Evolutionary conservation across 441 rosid species (phyloP).

Genomic region (Populus tomentosa): DNA sequence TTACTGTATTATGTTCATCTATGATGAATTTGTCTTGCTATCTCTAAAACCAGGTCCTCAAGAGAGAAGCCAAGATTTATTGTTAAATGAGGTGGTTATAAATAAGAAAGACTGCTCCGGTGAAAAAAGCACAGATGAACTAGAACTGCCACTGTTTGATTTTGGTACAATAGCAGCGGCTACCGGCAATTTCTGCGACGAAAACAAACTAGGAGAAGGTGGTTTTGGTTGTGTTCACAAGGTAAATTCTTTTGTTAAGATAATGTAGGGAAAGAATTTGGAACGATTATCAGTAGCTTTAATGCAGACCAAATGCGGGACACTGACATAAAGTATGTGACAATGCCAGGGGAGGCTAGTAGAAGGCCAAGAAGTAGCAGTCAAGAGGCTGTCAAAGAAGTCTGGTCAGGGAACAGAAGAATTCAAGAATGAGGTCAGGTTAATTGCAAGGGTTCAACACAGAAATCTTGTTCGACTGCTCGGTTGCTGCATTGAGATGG

Average conservation of each 20-base stretch:
- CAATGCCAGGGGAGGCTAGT: constrained; percentile 47
- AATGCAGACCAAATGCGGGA: not conserved
- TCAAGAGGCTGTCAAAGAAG: constrained; percentile 48
- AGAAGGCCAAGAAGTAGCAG: constrained; percentile 52
- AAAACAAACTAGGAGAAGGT: constrained; percentile 66
- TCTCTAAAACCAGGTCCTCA: constrained; percentile 28
- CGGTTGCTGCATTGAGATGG: constrained; percentile 46
- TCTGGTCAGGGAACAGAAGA: constrained; percentile 57
- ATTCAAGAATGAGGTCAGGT: constrained; percentile 53
- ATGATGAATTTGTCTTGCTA: not conserved
- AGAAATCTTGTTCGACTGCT: constrained; percentile 52
- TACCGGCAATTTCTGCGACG: constrained; percentile 46
- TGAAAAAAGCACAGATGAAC: constrained; percentile 48
- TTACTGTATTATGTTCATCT: not conserved
- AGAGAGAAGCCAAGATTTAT: constrained; percentile 62
- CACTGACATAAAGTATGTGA: not conserved
- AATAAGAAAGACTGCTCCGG: constrained; percentile 48
- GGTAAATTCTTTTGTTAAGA: constrained; percentile 32
- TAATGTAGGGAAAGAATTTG: not conserved
- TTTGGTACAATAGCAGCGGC: constrained; percentile 45
- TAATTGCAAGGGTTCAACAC: constrained; percentile 58
- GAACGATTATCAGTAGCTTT: not conserved
- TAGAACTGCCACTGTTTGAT: constrained; percentile 62
- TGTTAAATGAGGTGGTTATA: constrained; percentile 51
- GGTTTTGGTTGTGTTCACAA: constrained; percentile 78